Base-by-base conservation (phyloP, 2,329 filamentous ascomycete species). In the Paecilomyces formosus region DNA sequence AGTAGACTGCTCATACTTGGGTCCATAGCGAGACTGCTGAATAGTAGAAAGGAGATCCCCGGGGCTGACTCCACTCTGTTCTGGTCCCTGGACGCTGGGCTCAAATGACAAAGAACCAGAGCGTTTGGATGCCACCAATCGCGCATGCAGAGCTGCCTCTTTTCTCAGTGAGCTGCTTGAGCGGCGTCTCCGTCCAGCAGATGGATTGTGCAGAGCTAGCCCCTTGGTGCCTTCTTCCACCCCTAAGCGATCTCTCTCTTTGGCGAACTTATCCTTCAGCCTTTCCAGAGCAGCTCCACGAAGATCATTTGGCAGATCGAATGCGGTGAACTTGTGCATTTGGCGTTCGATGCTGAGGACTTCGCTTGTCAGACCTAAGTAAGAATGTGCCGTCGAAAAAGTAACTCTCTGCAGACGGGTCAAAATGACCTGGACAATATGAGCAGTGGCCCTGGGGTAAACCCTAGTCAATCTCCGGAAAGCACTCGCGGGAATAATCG, bases 391-490 rank as follows among this genome's bases (percentile, higher is more conserved):
- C 11, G 95, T 97, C 0, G 92, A 89, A 56, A 99, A 85, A 0
- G 94, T 99, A 2, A 99, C 95, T 65, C 95, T 82, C 71, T 99
- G 93, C 55, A 99, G 87, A 54, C 95, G 85, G 2, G 95, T 97
- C 31, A 99, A 77, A 61, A 99, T 99, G 53, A 99, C 93, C 70
- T 99, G 94, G 5, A 99, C 92, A 63, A 99, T 97, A 69, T 99
- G 95, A 1, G 94, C 88, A 1, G 94, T 97, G 9, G 95, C 92
- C 76, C 95, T 96, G 9, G 94, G 94, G 66, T 97, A 99, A 24
- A 97, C 88, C 68, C 90, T 86, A 55, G 96, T 99, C 56, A 99
- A 79, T 8, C 95, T 87, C 56, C 92, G 86, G 67, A 99, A 99
- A 3, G 94, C 95, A 70, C 92, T 96, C 0, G 94, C 94, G 1